Evolutionary conservation across 352 stramenopile genomes (phyloP).

Genomic region (Thalassiosira livingstoniorum): DNA sequence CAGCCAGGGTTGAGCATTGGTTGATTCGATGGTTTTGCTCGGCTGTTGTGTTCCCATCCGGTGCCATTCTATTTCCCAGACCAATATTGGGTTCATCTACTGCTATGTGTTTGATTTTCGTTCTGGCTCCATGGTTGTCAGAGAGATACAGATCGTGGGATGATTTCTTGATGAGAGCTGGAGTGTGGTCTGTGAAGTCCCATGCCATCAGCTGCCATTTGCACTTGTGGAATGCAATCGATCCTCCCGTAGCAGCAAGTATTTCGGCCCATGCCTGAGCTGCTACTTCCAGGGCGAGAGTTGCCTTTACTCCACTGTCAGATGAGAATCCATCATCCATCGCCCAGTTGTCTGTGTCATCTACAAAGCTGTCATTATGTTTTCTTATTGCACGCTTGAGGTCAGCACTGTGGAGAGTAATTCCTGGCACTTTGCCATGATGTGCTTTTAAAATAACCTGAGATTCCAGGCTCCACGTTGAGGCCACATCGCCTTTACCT

Average conservation of each 20-base stretch:
- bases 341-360: neutral
- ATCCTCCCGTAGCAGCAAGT: no score
- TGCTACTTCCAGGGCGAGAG: neutral
- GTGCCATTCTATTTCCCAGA: no score
- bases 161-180: no score
- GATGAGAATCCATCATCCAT: neutral
- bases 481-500: neutral
- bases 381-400: neutral
- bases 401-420: neutral
- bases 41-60: conserved; percentile 12
- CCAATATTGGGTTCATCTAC: no score
- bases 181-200: no score
- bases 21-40: neutral
- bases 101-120: no score
- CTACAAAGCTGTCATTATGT: neutral
- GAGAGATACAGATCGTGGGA: no score
- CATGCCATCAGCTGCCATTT: no score
- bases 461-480: neutral
- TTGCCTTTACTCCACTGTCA: neutral
- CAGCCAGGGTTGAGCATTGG: neutral
- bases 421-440: neutral
- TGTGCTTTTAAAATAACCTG: neutral
- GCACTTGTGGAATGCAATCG: no score
- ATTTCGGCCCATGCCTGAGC: conserved; percentile 28
- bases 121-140: no score